These are phyloP conservation scores for Talaromyces sp. DNA, from an alignment of 2,329 filamentous ascomycete genomes.

Conservation along the genomic window DNA sequence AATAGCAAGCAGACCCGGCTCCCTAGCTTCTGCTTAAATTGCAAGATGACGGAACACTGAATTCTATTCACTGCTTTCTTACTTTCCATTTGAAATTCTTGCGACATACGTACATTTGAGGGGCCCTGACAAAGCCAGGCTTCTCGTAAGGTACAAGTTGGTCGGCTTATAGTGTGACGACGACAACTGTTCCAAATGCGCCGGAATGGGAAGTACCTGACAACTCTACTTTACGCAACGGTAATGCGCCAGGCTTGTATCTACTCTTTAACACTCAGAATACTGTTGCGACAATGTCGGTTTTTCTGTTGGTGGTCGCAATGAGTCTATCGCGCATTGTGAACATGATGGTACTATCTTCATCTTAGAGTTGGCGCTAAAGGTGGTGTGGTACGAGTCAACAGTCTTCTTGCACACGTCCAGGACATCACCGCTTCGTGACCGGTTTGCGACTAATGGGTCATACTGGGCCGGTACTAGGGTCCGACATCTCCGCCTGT, in stretches of 20 bases:
- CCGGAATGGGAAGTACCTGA: slow-evolving; percentile 1
- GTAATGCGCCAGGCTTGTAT: neutral
- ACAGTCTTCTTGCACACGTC: neutral
- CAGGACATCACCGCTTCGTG: neutral
- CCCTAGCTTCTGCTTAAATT: neutral
- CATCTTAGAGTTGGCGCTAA: slow-evolving; percentile 4
- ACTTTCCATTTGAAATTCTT: neutral
- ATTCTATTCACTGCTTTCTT: neutral
- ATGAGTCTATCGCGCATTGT: neutral
- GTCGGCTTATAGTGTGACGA: neutral
- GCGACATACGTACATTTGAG: neutral
- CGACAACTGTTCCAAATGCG: neutral
- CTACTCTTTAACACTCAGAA: neutral
- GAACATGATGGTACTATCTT: neutral
- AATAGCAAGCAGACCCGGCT: neutral
- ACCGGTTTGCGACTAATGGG: slow-evolving; percentile 5
- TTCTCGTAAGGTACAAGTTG: neutral
- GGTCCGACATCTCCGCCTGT: neutral
- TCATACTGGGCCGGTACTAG: neutral
- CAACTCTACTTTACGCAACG: neutral
- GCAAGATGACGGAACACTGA: neutral
- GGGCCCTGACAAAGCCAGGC: neutral
- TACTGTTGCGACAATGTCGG: neutral
- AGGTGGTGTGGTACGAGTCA: slow-evolving; percentile 1
- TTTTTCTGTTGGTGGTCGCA: neutral